Percentiles rank a stretch among this genome's conserved stretches.
phyloP scores from a whole-genome alignment of 192 early-diverging fungal genomes.

The Linnemannia hyalina region DNA sequence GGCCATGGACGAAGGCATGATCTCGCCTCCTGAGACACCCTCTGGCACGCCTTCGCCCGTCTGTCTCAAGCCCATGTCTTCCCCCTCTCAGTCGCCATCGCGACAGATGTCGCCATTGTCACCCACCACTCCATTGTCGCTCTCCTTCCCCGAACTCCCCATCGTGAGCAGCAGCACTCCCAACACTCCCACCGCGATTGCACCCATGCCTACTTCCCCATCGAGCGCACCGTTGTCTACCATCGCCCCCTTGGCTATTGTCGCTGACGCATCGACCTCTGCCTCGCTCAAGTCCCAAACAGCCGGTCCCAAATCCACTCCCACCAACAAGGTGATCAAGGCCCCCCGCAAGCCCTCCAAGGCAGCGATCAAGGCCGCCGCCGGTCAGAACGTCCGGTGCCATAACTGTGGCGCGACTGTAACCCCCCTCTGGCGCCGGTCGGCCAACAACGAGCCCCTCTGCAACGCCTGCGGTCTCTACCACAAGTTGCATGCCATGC shows the following conservation, averaged over 20 bases:
- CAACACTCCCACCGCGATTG: neutral
- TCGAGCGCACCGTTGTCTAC: neutral
- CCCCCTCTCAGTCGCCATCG: constrained; percentile 16
- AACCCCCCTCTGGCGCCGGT: constrained; percentile 94
- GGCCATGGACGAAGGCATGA: constrained; percentile 19
- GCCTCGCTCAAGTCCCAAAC: neutral
- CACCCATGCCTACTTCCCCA: neutral
- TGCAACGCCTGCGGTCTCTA: constrained; percentile 99
- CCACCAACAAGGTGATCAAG: constrained; percentile 26
- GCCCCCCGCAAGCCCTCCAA: constrained; percentile 51
- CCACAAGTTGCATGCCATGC: constrained; percentile 50
- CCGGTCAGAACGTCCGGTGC: constrained; percentile 60
- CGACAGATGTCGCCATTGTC: constrained; percentile 30
- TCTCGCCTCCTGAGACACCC: constrained; percentile 42
- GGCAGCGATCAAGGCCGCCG: constrained; percentile 54
- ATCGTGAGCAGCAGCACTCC: neutral
- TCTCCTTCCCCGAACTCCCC: neutral
- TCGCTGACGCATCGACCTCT: neutral
- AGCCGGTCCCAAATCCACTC: neutral
- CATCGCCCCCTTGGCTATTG: neutral
- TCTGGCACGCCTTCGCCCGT: constrained; percentile 37
- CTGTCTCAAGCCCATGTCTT: constrained; percentile 39
- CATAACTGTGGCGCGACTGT: constrained; percentile 85
- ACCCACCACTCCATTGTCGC: neutral
- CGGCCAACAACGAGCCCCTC: constrained; percentile 85